Percentiles rank a stretch among this genome's conserved stretches.
Conservation (phyloP, 2,329 filamentous ascomycete species). For the Pseudogymnoascus sp. region DNA sequence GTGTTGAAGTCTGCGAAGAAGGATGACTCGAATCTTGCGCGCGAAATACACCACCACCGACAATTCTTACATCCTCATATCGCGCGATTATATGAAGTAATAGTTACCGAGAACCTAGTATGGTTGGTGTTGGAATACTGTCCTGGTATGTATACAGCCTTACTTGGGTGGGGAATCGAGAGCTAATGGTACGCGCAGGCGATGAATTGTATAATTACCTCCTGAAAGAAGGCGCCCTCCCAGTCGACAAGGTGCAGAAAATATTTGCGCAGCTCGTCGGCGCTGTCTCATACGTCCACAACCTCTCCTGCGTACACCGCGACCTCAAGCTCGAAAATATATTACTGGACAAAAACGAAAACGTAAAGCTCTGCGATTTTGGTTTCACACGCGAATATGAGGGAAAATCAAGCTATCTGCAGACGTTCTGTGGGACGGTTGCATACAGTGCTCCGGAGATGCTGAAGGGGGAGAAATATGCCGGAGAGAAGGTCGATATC, state of each 20-base stretch:
- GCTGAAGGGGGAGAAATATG: conserved; percentile 97
- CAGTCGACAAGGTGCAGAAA: conserved; percentile 81
- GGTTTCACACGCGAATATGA: conserved; percentile 97
- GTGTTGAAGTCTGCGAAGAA: conserved; percentile 98
- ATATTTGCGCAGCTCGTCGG: conserved; percentile 95
- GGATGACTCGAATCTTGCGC: conserved; percentile 87
- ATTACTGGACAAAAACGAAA: conserved; percentile 89
- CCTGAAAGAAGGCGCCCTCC: conserved; percentile 75
- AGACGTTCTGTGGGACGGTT: conserved; percentile 96
- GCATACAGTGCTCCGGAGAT: conserved; percentile 98
- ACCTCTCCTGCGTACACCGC: conserved; percentile 90
- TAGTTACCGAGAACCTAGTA: conserved; percentile 89
- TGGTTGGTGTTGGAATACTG: conserved; percentile 98
- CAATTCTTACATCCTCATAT: conserved; percentile 98
- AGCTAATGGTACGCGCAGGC: conserved; percentile 43
- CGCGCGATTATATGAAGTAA: conserved; percentile 91
- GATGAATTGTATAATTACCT: conserved; percentile 98
- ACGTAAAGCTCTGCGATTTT: conserved; percentile 96
- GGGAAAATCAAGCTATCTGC: conserved; percentile 85
- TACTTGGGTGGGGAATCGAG: conserved; percentile 24
- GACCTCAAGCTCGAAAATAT: conserved; percentile 97
- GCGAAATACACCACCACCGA: conserved; percentile 96
- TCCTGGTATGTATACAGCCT: conserved; percentile 52
- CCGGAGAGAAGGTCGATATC: conserved; percentile 94
- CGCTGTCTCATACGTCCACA: conserved; percentile 90